Base-by-base conservation (phyloP, 139 green algal genomes). In the Asterochloris erici region DNA sequence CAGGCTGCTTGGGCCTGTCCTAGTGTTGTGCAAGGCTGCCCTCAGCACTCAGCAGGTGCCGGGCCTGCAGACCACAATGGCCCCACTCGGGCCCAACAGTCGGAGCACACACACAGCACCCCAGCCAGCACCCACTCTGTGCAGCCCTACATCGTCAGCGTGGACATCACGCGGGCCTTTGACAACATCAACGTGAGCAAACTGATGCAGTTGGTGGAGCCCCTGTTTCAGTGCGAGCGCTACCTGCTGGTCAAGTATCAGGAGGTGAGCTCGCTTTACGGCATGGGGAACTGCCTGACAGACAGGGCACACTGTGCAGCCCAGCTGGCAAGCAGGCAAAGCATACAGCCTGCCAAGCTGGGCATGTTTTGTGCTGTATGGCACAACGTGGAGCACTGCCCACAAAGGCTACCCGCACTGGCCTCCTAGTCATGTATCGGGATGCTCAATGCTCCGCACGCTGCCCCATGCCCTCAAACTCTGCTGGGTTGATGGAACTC, bases 161-260 rank as follows among this genome's bases (percentile, higher is more conserved):
- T 89, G 47, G 94, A 98, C 74, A 84, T 98, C 19, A 89, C 83
- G 17, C 79, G 85, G 9, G 95, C 95, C 0, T 98, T 97, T 87
- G 95, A 98, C 85, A 84, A 84, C 74, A 83, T 98, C 27, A 27
- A 85, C 54, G 82, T 91, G 19, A 38, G 81, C 4, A 73, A 75
- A 23, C 77, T 97, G 79, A 70, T 95, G 77, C 12, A 10, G 2
- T 28, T 97, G 27, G 78, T 91, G 23, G 82, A 88, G 64, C 80
- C 81, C 6, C 77, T 96, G 27, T 74, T 98, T 38, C 23, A 54
- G 6, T 26, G 66, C 21, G 78, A 78, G 14, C 54, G 87, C 19
- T 98, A 97, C 87, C 60, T 82, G 1, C 81, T 93, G 38, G 64
- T 93, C 63, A 88, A 91, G 70, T 93, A 92, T 81, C 63, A 68